Evolutionary conservation across 129 eudicot species (phyloP), one percentile per base, ranked within the genome.

Genomic region (Chrysanthemum seticuspe): DNA sequence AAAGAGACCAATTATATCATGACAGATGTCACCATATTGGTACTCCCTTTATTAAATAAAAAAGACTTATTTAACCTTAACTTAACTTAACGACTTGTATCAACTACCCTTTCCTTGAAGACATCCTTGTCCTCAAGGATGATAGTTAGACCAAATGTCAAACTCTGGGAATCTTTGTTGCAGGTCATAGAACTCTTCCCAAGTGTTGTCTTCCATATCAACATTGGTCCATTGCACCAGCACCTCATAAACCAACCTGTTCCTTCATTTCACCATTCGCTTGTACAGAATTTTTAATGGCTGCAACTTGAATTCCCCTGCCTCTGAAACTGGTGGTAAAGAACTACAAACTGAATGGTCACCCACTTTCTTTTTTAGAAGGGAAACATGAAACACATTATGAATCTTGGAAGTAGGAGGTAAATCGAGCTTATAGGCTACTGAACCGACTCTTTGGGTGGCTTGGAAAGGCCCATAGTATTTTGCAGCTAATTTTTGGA

Each of bases 91-190:
- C 6, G 1, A 8, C 31, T 11, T 23, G 27, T 64, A 63, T 7
- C 14, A 63, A 63, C 27, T 63, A 14, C 68, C 12, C 1, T 31
- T n/a, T 34, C 36, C 68, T 63, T 31, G 12, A 63, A 10, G 11
- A 63, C 50, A 40, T 65, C 52, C 69, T 65, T n/a, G 69, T 13
- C 29, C 29, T 65, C 51, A 65, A 65, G 29, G 69, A 65, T 40
- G 13, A 13, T 31, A 65, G 6, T 65, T 7, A 2, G 69, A 45
- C 69, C 69, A 40, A n/a, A 40, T 9, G 6, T 65, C 69, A 16
- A 65, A 36, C 2, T 9, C 13, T 2, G 29, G 27, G 29, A 64
- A 65, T 5, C 51, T 14, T 9, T n/a, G 10, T n/a, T 36, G 53
- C 3, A 65, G 52, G 16, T 65, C 52, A n/a, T 1, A 12, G 13